Percentiles rank a stretch among this genome's conserved stretches.
These are phyloP conservation scores for Plasmodiophora brassicae DNA, from an alignment of 208 protist species.

Conservation along the genomic window DNA sequence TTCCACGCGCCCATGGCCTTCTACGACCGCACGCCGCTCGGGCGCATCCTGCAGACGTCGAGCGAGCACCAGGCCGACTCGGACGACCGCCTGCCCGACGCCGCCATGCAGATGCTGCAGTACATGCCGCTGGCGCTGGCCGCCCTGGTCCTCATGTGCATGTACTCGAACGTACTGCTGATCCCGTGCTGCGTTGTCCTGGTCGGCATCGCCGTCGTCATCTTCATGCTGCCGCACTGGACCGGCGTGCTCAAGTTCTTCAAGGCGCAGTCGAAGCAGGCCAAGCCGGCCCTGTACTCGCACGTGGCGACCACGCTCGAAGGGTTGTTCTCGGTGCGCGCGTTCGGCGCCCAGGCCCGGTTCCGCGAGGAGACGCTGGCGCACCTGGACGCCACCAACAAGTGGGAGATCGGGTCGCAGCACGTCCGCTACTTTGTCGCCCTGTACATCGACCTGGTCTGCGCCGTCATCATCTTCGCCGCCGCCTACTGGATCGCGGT, in stretches of 20 bases:
- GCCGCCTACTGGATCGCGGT: constrained; percentile 52
- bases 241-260: background rate
- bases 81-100: constrained; percentile 27
- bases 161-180: background rate
- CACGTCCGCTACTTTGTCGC: background rate
- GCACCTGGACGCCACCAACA: constrained; percentile 44
- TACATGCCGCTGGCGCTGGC: background rate
- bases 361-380: background rate
- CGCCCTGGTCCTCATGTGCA: background rate
- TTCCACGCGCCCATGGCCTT: constrained; percentile 45
- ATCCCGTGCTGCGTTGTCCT: background rate
- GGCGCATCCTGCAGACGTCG: constrained; percentile 45
- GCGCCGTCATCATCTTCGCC: constrained; percentile 44
- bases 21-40: constrained; percentile 50
- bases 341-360: background rate
- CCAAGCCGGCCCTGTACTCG: constrained; percentile 21
- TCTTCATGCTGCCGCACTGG: background rate
- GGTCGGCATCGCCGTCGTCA: background rate
- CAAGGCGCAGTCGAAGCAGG: constrained; percentile 4
- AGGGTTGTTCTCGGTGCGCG: constrained; percentile 33
- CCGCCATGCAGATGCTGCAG: constrained; percentile 15
- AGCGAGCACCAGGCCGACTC: constrained; percentile 12
- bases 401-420: constrained; percentile 10
- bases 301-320: constrained; percentile 23
- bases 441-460: constrained; percentile 41